Evolutionary conservation across 257 asterid species (phyloP), one percentile per base, ranked within the genome.

Genomic region (Solanum neorickii): DNA sequence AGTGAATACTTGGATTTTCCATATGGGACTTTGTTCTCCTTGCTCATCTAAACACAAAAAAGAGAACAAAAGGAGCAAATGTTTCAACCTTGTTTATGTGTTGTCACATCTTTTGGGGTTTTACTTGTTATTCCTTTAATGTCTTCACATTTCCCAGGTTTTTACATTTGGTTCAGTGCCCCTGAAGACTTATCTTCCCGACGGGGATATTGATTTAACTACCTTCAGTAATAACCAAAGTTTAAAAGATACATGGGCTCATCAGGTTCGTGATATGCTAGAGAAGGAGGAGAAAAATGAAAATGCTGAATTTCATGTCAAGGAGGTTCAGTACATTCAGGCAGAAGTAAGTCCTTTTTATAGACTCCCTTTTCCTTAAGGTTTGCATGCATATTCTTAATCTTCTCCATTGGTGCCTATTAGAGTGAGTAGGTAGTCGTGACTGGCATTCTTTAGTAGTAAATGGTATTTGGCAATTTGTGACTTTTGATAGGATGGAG

Each of bases 261-360:
- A 92, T 89, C 97, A 91, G 90, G 98, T 96, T 68, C 94, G 97
- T 11, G 98, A 97, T 90, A 92, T 92, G 95, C 92, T 97, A 41
- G 95, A 94, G 94, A 95, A 90, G 29, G 99, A 97, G 92, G 99
- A 94, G 92, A 97, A 93, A 90, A 93, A 94, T 85, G 98, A 94
- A 85, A 91, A 94, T 87, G 99, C 99, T 84, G 99, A 95, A 91
- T 97, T 97, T 90, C 92, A 87, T 88, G 99, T 97, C 90, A 96
- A 97, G 96, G 99, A 97, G 92, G 98, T 97, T 89, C 99, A 97
- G 89, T 97, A 97, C 87, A 97, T 96, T 86, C 99, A 95, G 92
- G 99, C 99, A 76, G 99, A 97, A 88, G 99, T 97, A 93, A 83
- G 90, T 85, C 86, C 52, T 84, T 83, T 82, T 75, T 68, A 52